Conservation (phyloP, 2,329 filamentous ascomycete species). For the Teratosphaeriaceae sp. region DNA sequence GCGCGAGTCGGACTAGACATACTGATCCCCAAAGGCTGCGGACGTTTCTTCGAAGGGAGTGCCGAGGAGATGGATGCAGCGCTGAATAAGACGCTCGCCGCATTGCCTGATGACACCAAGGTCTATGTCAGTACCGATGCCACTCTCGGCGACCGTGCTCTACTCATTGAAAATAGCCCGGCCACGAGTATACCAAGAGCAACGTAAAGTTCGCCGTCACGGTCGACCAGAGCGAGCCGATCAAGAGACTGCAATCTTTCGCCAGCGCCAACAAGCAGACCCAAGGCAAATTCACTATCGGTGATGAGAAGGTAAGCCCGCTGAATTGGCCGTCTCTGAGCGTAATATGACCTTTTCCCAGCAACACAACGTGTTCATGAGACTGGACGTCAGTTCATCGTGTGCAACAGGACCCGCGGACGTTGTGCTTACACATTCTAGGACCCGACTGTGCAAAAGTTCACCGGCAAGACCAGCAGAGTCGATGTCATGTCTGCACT, state of each 20-base stretch:
- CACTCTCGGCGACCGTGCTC: background rate
- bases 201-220: conserved; percentile 85
- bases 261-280: conserved; percentile 77
- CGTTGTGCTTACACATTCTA: conserved; percentile 28
- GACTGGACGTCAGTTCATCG: conserved; percentile 58
- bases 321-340: background rate
- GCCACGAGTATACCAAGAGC: conserved; percentile 96
- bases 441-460: conserved; percentile 79
- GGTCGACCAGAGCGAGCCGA: conserved; percentile 65
- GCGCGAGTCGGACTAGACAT: background rate
- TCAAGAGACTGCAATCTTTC: conserved; percentile 71
- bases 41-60: conserved; percentile 90
- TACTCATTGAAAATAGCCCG: conserved; percentile 55
- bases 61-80: conserved; percentile 89
- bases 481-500: conserved; percentile 79
- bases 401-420: background rate
- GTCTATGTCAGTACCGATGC: conserved; percentile 61
- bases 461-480: conserved; percentile 71
- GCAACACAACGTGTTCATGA: conserved; percentile 97
- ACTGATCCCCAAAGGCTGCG: conserved; percentile 58
- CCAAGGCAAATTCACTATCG: conserved; percentile 93
- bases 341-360: conserved; percentile 32
- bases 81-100: conserved; percentile 74
- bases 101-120: conserved; percentile 80
- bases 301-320: conserved; percentile 76